A percentile compares a stretch with the other conserved stretches of the same genome.
These are phyloP conservation scores for Arthrobotrys sphaeroides DNA, from an alignment of 2,329 filamentous ascomycete genomes.

Conservation along the genomic window DNA sequence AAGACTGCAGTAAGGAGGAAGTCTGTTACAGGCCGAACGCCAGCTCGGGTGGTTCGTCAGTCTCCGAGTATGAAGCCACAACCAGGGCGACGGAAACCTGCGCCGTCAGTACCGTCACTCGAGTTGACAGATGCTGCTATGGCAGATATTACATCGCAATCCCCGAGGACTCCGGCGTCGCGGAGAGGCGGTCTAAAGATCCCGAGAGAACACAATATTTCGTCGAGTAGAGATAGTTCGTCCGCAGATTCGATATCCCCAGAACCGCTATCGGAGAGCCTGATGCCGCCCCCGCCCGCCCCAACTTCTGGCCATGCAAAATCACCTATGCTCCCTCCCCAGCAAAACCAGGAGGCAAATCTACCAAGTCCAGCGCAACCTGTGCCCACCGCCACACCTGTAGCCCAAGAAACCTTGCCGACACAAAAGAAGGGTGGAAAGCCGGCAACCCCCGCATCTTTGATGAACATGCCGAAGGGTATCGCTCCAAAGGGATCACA, in stretches of 20 bases:
- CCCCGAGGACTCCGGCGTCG: slow-evolving; percentile 58
- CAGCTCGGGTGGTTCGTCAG: slow-evolving; percentile 67
- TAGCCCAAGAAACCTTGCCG: slow-evolving; percentile 60
- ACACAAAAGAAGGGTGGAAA: slow-evolving; percentile 62
- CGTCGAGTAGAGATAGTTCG: slow-evolving; percentile 54
- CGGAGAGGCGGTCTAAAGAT: slow-evolving; percentile 27
- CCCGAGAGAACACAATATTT: slow-evolving; percentile 42
- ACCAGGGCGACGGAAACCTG: slow-evolving; percentile 64
- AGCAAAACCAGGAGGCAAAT: slow-evolving; percentile 74
- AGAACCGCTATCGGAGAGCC: slow-evolving; percentile 57
- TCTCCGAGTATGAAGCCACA: slow-evolving; percentile 77
- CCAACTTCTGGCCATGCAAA: slow-evolving; percentile 30
- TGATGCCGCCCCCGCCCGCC: slow-evolving; percentile 58
- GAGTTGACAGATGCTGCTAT: slow-evolving; percentile 65
- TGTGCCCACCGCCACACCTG: slow-evolving; percentile 57
- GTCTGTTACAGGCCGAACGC: slow-evolving; percentile 36
- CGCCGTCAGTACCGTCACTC: slow-evolving; percentile 63
- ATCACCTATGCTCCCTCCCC: slow-evolving; percentile 61
- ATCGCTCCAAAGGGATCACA: slow-evolving; percentile 45
- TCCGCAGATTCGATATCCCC: slow-evolving; percentile 58
- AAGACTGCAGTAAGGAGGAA: slow-evolving; percentile 47
- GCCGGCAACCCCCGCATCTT: slow-evolving; percentile 84
- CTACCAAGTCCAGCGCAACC: slow-evolving; percentile 65
- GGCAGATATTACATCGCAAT: slow-evolving; percentile 62
- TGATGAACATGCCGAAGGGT: slow-evolving; percentile 76